Conservation (phyloP, 352 stramenopile species). For the Globisporangium canariense region DNA sequence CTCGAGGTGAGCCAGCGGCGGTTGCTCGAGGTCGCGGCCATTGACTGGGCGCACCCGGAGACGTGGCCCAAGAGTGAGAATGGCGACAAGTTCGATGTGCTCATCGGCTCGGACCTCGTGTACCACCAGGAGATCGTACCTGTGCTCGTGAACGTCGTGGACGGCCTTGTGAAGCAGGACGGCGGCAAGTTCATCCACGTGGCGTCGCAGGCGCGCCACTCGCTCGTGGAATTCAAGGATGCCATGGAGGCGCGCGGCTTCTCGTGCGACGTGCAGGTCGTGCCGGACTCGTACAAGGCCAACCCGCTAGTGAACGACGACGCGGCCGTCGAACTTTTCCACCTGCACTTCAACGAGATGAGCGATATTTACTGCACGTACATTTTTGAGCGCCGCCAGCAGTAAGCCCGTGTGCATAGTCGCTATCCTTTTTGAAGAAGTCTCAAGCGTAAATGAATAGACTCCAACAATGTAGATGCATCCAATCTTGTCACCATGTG, state of each 20-base stretch:
- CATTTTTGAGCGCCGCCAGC: conserved; percentile 58
- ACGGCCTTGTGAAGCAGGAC: conserved; percentile 46
- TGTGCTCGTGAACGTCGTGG: conserved; percentile 74
- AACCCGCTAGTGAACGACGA: conserved; percentile 78
- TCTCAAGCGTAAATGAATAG: background rate
- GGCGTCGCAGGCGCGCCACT: conserved; percentile 75
- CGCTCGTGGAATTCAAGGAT: conserved; percentile 79
- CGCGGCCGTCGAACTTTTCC: conserved; percentile 64
- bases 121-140: conserved; percentile 84
- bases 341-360: conserved; percentile 90
- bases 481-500: background rate
- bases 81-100: conserved; percentile 50
- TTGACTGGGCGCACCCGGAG: conserved; percentile 79
- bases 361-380: conserved; percentile 87
- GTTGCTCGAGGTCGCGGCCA: conserved; percentile 57
- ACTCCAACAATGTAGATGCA: conserved; percentile 6
- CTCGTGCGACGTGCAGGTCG: conserved; percentile 50
- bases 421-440: background rate
- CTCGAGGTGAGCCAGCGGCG: conserved; percentile 11
- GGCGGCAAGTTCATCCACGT: conserved; percentile 74
- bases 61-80: conserved; percentile 51
- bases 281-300: conserved; percentile 80
- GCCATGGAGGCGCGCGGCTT: conserved; percentile 74
- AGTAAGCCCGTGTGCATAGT: conserved; percentile 9
- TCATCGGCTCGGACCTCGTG: conserved; percentile 84